Base-by-base conservation (phyloP, 164 flowering plant species). In the Stephania japonica region DNA sequence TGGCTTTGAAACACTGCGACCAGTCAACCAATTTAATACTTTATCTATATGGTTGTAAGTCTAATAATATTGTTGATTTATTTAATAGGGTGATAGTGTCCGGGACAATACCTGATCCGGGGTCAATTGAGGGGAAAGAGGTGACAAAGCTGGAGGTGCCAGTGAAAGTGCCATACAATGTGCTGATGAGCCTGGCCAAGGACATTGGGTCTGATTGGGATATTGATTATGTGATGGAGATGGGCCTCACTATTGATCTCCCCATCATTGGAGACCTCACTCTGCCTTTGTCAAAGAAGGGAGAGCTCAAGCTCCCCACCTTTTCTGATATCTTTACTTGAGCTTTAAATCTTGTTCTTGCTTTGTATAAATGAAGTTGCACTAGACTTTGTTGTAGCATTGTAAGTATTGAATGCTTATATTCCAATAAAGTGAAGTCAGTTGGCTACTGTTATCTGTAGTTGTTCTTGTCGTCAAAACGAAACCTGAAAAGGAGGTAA, bases 261-360 rank as follows among this genome's bases (percentile, higher is more conserved):
- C 91, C 91, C 0, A 25, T 88, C 27, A 13, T 88, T n/a, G 90
- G 94, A 1, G 73, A 90, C 63, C 19, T 88, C 65, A 86, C 86
- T 63, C 81, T 90, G 24, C 94, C 92, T 4, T 71, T 90, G 9
- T 79, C 87, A 19, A 78, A 53, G 3, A 84, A 84, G 72, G 95
- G 92, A 13, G 89, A 87, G 78, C 77, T 88, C 81, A 90, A 88
- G 85, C 89, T 90, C 43, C 92, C 92, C 1, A 75, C 89, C 26
- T 65, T 86, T 69, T 69, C 83, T 5, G 88, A 87, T 42, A n/a
- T 77, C 64, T 69, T 77, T 0, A 25, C 26, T 63, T 63, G 38
- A 56, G 71, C 63, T 19, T 56, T 44, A 8, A 56, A 56, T 56
- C n/a, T 16, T 56, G 0, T 56, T 56, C 7, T 56, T 19, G n/a